Evolutionary conservation across 140 eudicot species (phyloP).

Genomic region (Cichorium intybus): DNA sequence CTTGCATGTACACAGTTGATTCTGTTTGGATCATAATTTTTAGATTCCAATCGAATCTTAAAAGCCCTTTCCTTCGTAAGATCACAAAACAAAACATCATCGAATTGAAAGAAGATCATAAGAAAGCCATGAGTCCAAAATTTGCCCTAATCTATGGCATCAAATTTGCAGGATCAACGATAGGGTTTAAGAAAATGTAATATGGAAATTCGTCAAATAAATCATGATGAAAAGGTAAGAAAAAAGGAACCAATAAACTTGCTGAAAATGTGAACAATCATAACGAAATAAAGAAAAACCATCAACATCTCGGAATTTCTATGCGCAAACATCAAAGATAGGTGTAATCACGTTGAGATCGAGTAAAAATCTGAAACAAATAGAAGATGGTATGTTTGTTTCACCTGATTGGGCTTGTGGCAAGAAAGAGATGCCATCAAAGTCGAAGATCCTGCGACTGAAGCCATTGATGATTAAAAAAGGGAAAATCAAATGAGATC

Average conservation of each 20-base stretch:
- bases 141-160: not conserved
- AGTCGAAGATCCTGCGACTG: constrained; percentile 43
- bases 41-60: not conserved
- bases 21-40: not conserved
- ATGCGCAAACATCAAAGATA: not conserved
- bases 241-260: not conserved
- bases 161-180: not conserved
- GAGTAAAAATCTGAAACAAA: not conserved
- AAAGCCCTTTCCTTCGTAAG: not conserved
- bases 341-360: not conserved
- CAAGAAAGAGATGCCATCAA: constrained; percentile 39
- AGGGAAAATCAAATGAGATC: constrained; percentile 25
- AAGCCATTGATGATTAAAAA: constrained; percentile 54
- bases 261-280: not conserved
- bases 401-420: constrained; percentile 61
- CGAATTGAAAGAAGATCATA: not conserved
- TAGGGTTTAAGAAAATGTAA: constrained; percentile 10
- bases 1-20: not conserved
- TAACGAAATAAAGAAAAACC: not conserved
- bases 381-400: not conserved
- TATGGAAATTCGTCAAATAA: not conserved
- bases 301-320: not conserved
- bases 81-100: not conserved
- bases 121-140: not conserved
- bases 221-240: not conserved